Conservation (phyloP, 495 filamentous ascomycete genomes). For the Annulohypoxylon moriforme region DNA sequence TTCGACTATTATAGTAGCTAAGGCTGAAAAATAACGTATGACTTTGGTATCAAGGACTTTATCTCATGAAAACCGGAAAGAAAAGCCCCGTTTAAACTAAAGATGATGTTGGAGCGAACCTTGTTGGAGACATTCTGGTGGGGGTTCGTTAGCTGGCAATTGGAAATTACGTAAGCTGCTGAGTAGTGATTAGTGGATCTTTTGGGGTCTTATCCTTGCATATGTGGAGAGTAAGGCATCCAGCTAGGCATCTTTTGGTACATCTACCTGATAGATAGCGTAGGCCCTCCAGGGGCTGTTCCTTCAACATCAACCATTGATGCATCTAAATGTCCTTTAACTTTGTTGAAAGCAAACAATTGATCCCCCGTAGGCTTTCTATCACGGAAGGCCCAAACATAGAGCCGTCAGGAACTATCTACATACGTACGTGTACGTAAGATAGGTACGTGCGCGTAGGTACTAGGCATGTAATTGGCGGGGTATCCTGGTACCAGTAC, state of each 20-base stretch:
- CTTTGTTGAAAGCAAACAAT: neutral
- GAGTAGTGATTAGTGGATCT: neutral
- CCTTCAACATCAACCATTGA: neutral
- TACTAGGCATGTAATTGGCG: slow-evolving; percentile 18
- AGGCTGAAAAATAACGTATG: too few relatives aligned
- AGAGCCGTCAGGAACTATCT: neutral
- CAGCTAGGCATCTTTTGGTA: neutral
- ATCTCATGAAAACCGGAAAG: too few relatives aligned
- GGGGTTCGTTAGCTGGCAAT: neutral
- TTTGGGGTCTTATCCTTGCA: neutral
- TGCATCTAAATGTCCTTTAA: neutral
- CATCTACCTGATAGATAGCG: neutral
- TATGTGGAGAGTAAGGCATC: neutral
- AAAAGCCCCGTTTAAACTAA: neutral
- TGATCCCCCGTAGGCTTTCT: neutral
- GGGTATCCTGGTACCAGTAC: slow-evolving; percentile 9
- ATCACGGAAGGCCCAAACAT: neutral
- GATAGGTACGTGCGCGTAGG: neutral
- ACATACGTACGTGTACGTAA: neutral
- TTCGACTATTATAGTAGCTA: too few relatives aligned
- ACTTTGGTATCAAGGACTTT: too few relatives aligned
- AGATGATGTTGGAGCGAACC: neutral
- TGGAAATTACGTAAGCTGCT: neutral
- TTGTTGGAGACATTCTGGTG: neutral
- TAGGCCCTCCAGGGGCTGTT: neutral